Evolutionary conservation across 352 stramenopile species (phyloP), one percentile per base, ranked within the genome.

Genomic region (Pythium myriotylum): DNA sequence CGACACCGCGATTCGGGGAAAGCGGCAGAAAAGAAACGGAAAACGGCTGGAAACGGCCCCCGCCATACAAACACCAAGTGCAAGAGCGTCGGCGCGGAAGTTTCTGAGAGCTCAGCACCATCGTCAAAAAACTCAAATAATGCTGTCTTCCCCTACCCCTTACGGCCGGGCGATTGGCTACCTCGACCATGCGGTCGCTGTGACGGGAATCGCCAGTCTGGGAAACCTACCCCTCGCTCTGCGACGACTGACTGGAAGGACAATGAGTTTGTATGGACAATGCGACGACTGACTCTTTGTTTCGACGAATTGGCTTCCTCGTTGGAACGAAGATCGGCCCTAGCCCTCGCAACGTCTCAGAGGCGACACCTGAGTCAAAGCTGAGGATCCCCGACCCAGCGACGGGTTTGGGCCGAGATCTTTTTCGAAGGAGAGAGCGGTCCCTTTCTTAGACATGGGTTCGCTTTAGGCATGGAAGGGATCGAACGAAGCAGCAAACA

Each of bases 31-130:
- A 71, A 70, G 65, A 56, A 71, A 43, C 43, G 43, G 27, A 55
- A 65, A 65, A 65, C 58, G 46, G 58, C 56, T 56, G 19, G 63
- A 71, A 71, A 71, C 63, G 22, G 35, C 49, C 27, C 17, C 0
- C 20, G 26, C 1, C 35, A 65, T 61, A 70, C 55, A 65, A 55
- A 62, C 29, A 8, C 14, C 33, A 69, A 55, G 43, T 58, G 22
- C 51, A 32, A 54, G 49, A 50, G 6, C 40, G 26, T n/a, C 50
- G 23, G 13, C 27, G 42, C 14, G 43, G 52, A 66, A 71, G 56
- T 53, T 65, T 71, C 48, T 32, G 29, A 59, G 48, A 46, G 35
- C 10, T 43, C 47, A 39, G 24, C 22, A 17, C 35, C 35, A 24
- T n/a, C 12, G 13, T 40, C 37, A 51, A 35, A 53, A 54, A 47